Evolutionary conservation across 371 early-diverging fungal species (phyloP).

Genomic region (Mortierella sp.): DNA sequence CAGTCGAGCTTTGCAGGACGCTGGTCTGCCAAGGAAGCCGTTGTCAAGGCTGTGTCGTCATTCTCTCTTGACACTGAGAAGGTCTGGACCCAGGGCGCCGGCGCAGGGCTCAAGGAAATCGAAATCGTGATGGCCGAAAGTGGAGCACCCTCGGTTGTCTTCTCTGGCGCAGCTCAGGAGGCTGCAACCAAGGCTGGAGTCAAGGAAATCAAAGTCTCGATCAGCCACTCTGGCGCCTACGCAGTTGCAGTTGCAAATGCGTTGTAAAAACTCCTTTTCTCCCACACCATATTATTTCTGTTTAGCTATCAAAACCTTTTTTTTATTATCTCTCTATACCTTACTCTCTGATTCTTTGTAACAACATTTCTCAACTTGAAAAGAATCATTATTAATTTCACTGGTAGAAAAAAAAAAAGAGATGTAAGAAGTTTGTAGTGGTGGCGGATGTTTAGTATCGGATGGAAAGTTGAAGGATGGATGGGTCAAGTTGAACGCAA

Average conservation of each 20-base stretch:
- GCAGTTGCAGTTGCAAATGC: conserved; percentile 88
- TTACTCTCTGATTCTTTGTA: conserved; percentile 17
- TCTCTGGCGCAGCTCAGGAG: conserved; percentile 86
- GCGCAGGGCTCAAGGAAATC: conserved; percentile 91
- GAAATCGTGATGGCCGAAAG: conserved; percentile 82
- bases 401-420: background rate
- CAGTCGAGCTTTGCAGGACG: conserved; percentile 93
- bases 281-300: background rate
- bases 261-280: conserved; percentile 42
- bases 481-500: conserved; percentile 47
- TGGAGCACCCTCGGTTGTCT: conserved; percentile 91
- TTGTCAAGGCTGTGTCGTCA: conserved; percentile 93
- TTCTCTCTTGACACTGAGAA: conserved; percentile 62
- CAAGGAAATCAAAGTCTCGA: conserved; percentile 86
- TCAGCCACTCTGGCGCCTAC: conserved; percentile 93
- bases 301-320: background rate
- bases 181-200: conserved; percentile 82
- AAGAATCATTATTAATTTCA: conserved; percentile 4
- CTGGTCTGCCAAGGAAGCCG: conserved; percentile 98
- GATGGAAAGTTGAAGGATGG: background rate
- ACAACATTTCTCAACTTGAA: conserved; percentile 8
- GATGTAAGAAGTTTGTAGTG: background rate
- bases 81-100: conserved; percentile 87
- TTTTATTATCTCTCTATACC: conserved; percentile 4
- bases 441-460: conserved; percentile 3